Percentiles rank a stretch among this genome's conserved stretches.
Conservation (phyloP, 495 filamentous ascomycete genomes). For the Usnea hakonensis region DNA sequence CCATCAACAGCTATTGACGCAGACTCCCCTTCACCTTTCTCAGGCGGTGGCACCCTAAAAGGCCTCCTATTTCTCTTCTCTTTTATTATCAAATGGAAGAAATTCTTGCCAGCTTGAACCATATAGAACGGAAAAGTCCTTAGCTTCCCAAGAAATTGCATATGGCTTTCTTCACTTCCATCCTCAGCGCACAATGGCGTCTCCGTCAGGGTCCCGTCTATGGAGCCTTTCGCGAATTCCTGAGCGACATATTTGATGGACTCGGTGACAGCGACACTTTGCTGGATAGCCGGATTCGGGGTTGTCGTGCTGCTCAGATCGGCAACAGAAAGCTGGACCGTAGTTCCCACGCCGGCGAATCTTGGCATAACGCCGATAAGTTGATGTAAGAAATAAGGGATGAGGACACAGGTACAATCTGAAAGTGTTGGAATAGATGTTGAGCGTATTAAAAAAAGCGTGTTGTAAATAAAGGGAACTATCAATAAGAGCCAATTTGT, state of each 20-base stretch:
- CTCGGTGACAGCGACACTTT: not conserved
- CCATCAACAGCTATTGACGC: not conserved
- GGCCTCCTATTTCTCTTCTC: not conserved
- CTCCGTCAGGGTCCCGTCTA: conserved; percentile 13
- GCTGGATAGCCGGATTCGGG: not conserved
- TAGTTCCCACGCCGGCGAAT: conserved; percentile 16
- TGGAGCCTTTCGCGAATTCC: conserved; percentile 2
- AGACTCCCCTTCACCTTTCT: not conserved
- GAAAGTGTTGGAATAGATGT: not conserved
- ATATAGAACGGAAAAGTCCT: conserved; percentile 28
- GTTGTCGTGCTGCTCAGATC: conserved; percentile 20
- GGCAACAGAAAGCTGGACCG: conserved; percentile 22
- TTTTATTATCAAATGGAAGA: conserved; percentile 6
- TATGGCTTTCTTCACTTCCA: conserved; percentile 6
- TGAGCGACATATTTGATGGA: not conserved
- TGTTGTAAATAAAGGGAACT: not conserved
- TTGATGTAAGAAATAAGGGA: not conserved
- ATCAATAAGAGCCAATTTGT: not conserved
- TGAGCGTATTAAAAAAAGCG: not conserved
- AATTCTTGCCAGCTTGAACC: conserved; percentile 25
- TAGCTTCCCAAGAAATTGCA: conserved; percentile 26
- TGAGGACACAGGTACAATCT: not conserved
- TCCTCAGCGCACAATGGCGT: not conserved
- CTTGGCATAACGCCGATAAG: conserved; percentile 25
- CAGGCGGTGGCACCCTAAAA: not conserved